Evolutionary conservation across 2,329 filamentous ascomycete species (phyloP).

Genomic region (Colletotrichum phormii): DNA sequence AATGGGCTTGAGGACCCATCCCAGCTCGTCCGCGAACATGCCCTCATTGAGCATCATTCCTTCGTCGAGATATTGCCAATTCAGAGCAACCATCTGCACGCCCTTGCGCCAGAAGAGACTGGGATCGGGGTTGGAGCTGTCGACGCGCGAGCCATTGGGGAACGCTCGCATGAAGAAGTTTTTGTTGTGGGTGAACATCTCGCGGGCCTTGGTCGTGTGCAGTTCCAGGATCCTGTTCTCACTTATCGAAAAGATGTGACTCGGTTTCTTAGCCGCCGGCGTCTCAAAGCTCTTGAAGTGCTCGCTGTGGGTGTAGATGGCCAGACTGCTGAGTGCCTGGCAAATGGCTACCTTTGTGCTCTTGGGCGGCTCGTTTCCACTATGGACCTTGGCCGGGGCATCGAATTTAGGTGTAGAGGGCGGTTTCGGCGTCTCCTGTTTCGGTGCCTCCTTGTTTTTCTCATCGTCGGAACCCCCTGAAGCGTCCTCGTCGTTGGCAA

Average conservation of each 20-base stretch:
- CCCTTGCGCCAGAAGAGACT: slow-evolving; percentile 91
- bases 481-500: slow-evolving; percentile 50
- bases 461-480: slow-evolving; percentile 60
- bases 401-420: neutral
- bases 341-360: slow-evolving; percentile 72
- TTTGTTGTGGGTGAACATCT: slow-evolving; percentile 89
- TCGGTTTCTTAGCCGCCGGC: slow-evolving; percentile 67
- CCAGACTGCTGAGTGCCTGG: slow-evolving; percentile 77
- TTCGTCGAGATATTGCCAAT: slow-evolving; percentile 95
- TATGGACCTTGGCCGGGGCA: neutral
- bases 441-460: slow-evolving; percentile 25
- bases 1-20: slow-evolving; percentile 87
- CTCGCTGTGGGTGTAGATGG: slow-evolving; percentile 88
- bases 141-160: slow-evolving; percentile 80
- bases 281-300: slow-evolving; percentile 80
- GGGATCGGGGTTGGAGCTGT: slow-evolving; percentile 95
- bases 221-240: slow-evolving; percentile 78
- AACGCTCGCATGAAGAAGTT: slow-evolving; percentile 92
- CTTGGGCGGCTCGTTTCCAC: slow-evolving; percentile 54
- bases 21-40: slow-evolving; percentile 90
- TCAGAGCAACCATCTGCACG: slow-evolving; percentile 97
- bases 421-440: slow-evolving; percentile 14
- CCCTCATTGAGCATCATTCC: slow-evolving; percentile 97
- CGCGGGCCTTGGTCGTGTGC: slow-evolving; percentile 72
- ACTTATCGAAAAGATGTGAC: slow-evolving; percentile 88